phyloP scores from a whole-genome alignment of 108 stramenopile species.

The Pseudonitzschia multiseries region DNA sequence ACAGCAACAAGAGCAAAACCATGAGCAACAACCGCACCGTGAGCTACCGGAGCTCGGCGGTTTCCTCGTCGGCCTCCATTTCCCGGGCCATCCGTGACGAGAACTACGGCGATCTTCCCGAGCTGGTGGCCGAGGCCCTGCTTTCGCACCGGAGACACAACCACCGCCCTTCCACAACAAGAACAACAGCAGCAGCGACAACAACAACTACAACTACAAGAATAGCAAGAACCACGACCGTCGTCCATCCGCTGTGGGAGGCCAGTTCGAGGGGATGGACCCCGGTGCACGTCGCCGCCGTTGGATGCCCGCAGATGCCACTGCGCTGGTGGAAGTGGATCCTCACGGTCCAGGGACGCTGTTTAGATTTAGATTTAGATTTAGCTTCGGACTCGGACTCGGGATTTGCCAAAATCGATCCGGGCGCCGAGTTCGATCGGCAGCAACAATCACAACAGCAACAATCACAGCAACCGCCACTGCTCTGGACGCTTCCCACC shows the following conservation, averaged over 20 bases:
- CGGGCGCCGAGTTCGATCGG: not conserved
- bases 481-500: not conserved
- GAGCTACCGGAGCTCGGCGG: slow-evolving; percentile 4
- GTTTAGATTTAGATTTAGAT: too few species aligned
- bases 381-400: too few species aligned
- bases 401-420: too few species aligned
- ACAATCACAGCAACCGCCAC: not conserved
- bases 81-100: slow-evolving; percentile 19
- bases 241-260: not conserved
- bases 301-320: slow-evolving; percentile 1
- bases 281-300: slow-evolving; percentile 2
- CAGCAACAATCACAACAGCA: not conserved
- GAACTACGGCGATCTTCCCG: slow-evolving; percentile 6
- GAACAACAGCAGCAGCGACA: slow-evolving; percentile 8
- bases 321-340: slow-evolving; percentile 19
- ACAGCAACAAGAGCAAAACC: too few species aligned
- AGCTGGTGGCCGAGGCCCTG: not conserved
- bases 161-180: not conserved
- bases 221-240: not conserved
- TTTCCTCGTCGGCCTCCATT: slow-evolving; percentile 2
- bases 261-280: not conserved
- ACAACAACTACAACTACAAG: not conserved
- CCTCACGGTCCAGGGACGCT: not conserved
- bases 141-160: not conserved
- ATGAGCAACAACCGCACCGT: slow-evolving; percentile 4